Percentiles rank a stretch among this genome's conserved stretches.
Evolutionary conservation across 2,329 filamentous ascomycete species (phyloP).

Genomic region (Escovopsis weberi): DNA sequence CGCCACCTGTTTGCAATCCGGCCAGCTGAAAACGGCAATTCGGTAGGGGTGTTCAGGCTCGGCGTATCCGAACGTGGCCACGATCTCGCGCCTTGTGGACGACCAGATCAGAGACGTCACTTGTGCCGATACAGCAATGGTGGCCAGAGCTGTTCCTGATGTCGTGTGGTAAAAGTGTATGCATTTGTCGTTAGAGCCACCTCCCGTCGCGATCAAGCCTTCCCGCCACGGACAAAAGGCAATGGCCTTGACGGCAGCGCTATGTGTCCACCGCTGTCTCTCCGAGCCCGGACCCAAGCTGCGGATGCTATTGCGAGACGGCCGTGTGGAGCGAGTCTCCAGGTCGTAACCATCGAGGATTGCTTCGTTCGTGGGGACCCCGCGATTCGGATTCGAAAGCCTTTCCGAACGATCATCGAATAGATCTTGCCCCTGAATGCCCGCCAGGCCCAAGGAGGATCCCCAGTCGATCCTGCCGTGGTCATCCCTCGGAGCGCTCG

Average conservation of each 20-base stretch:
- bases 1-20: conserved; percentile 72
- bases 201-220: conserved; percentile 75
- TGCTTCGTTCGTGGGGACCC: neutral
- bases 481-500: neutral
- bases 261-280: conserved; percentile 62
- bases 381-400: neutral
- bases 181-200: conserved; percentile 85
- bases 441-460: neutral
- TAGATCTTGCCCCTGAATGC: neutral
- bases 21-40: conserved; percentile 91
- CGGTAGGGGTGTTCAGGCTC: conserved; percentile 80
- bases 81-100: conserved; percentile 70
- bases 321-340: conserved; percentile 16
- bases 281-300: conserved; percentile 41
- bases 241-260: conserved; percentile 88
- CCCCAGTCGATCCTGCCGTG: neutral
- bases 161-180: conserved; percentile 90
- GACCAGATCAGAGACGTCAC: conserved; percentile 91
- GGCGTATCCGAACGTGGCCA: conserved; percentile 84
- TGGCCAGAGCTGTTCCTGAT: conserved; percentile 72
- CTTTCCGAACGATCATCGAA: neutral
- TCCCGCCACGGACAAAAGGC: conserved; percentile 93
- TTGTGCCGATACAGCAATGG: conserved; percentile 83
- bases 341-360: conserved; percentile 6
- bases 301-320: conserved; percentile 23